phyloP scores from a whole-genome alignment of 108 stramenopile species.

The Fistulifera pelliculosa region DNA sequence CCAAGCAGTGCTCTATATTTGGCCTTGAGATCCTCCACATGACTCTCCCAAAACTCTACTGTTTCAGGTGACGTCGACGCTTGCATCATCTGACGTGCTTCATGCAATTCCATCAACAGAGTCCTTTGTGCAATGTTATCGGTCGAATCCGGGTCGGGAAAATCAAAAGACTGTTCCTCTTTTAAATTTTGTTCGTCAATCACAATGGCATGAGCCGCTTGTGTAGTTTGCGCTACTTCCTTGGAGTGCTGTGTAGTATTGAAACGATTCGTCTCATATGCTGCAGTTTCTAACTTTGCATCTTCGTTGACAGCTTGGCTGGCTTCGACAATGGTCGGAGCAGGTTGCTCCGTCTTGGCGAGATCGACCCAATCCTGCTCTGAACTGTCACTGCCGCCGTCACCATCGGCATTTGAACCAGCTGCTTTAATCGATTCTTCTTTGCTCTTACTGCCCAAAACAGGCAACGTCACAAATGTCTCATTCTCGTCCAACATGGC shows the following conservation, averaged over 20 bases:
- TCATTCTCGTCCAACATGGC: slow-evolving; percentile 12
- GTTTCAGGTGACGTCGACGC: slow-evolving; percentile 68
- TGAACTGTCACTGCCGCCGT: background rate
- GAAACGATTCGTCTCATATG: no score
- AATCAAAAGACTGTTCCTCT: no score
- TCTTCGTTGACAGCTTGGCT: no score
- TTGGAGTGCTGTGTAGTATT: no score
- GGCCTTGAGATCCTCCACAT: slow-evolving; percentile 56
- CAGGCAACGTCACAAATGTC: slow-evolving; percentile 5
- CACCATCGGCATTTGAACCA: no score
- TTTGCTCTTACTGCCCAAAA: background rate
- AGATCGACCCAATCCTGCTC: slow-evolving; percentile 2
- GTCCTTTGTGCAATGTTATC: no score
- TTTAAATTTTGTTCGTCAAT: no score
- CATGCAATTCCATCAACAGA: slow-evolving; percentile 39
- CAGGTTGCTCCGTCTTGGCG: background rate
- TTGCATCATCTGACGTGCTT: slow-evolving; percentile 58
- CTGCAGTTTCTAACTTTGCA: no score
- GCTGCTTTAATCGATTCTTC: background rate
- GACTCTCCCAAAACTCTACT: slow-evolving; percentile 60
- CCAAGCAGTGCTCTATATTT: slow-evolving; percentile 26
- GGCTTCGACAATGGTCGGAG: background rate
- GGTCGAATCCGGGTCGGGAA: no score
- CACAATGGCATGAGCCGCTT: no score
- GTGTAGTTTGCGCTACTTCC: no score